Evolutionary conservation across 1,284 basidiomycete species (phyloP), one percentile per base, ranked within the genome.

Genomic region (Moesziomyces aphidis): DNA sequence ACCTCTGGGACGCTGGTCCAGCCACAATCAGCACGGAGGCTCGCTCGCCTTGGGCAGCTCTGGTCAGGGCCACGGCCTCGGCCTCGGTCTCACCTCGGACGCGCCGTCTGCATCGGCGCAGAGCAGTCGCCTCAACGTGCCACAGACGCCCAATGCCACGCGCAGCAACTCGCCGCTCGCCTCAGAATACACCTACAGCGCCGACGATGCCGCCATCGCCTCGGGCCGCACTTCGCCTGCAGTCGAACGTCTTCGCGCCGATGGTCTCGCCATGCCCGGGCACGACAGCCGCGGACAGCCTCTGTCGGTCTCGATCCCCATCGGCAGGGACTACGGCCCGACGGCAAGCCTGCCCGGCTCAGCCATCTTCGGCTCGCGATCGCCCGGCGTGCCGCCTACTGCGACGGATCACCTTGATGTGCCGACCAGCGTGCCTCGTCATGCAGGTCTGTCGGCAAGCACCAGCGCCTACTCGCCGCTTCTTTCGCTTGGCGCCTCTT

Each of bases 141-240:
- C 77, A 21, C 77, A 73, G 51, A 75, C 77, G 24, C 74, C 74
- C 15, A 70, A 52, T 43, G 59, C 73, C 5, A 77, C 68, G 5
- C 61, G 77, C 7, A 76, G 65, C 67, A 66, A 65, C 46, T 70
- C 75, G 11, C 77, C 72, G 1, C 50, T 77, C 22, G 65, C 60
- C 5, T 66, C 60, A 13, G 68, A 73, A 22, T 61, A 67, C 56
- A 66, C 66, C n/a, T 66, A 64, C n/a, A 53, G 59, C 39, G 61
- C 59, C 4, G 59, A 54, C 39, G 60, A 60, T 15, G 44, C 56
- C 7, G 50, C 23, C 17, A 42, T 19, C 9, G 50, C 53, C 28
- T 78, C 76, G 1, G 76, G 78, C 15, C 64, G 73, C 23, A 49
- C 26, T 26, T 79, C 78, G 21, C 76, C 78, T n/a, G 63, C 75